Conservation (phyloP, 2,329 filamentous ascomycete genomes). For the Trichoderma brevicompactum region DNA sequence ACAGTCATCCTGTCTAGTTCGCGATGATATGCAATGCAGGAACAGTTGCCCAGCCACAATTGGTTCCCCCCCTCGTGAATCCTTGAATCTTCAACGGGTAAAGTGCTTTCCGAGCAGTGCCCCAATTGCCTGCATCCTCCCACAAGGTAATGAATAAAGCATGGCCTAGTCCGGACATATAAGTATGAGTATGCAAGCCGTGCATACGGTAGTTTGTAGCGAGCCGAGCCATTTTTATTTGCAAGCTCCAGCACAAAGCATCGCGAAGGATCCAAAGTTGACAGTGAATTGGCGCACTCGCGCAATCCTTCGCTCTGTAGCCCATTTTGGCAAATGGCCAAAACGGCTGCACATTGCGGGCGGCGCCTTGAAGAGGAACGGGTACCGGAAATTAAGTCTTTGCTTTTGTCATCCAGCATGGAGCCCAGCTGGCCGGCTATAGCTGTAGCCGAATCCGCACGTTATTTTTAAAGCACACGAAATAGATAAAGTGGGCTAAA, state of each 20-base stretch:
- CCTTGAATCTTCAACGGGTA: not conserved
- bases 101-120: not conserved
- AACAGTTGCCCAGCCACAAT: conserved; percentile 20
- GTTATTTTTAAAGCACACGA: conserved; percentile 8
- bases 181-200: no score
- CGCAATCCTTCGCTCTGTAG: not conserved
- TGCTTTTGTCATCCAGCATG: not conserved
- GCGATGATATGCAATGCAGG: conserved; percentile 9
- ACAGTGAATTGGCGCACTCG: not conserved
- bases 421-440: not conserved
- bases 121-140: not conserved
- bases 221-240: no score
- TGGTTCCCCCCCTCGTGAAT: not conserved
- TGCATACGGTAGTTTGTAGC: no score
- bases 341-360: not conserved
- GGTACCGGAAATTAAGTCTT: not conserved
- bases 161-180: no score
- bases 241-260: not conserved
- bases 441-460: conserved; percentile 1
- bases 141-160: no score
- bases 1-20: conserved; percentile 13
- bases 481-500: not conserved
- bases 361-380: not conserved
- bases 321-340: not conserved
- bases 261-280: not conserved